Conservation (phyloP, 2,329 filamentous ascomycete species). For the Pseudocercospora cruenta region DNA sequence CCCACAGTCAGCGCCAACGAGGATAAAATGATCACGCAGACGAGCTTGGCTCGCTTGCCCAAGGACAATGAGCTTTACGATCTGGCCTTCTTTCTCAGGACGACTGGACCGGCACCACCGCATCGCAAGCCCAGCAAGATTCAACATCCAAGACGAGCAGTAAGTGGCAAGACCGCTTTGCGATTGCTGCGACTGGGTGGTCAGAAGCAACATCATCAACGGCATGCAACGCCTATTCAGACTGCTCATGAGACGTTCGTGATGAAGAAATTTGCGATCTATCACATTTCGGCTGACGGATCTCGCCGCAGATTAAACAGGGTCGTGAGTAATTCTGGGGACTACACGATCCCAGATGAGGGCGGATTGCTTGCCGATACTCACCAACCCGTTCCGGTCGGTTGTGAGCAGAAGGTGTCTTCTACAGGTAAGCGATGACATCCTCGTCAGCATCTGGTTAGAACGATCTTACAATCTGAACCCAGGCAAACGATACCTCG, state of each 20-base stretch:
- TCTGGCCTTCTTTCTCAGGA: slow-evolving; percentile 44
- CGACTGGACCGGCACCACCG: slow-evolving; percentile 41
- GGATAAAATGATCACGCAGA: slow-evolving; percentile 39
- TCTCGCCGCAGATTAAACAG: slow-evolving; percentile 19
- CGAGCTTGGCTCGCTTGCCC: slow-evolving; percentile 35
- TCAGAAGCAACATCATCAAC: slow-evolving; percentile 17
- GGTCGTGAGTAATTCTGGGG: slow-evolving; percentile 14
- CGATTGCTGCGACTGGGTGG: slow-evolving; percentile 33
- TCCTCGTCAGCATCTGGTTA: not conserved
- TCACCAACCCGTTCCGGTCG: slow-evolving; percentile 26
- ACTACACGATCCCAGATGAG: slow-evolving; percentile 28
- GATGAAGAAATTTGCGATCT: slow-evolving; percentile 10
- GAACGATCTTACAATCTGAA: slow-evolving; percentile 16
- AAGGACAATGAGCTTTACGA: slow-evolving; percentile 38
- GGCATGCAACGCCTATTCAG: slow-evolving; percentile 18
- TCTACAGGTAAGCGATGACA: slow-evolving; percentile 35
- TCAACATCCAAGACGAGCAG: slow-evolving; percentile 31
- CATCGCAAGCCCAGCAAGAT: slow-evolving; percentile 36
- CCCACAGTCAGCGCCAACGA: slow-evolving; percentile 10
- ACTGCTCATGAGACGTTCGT: slow-evolving; percentile 32
- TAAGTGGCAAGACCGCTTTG: slow-evolving; percentile 38
- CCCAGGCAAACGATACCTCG: slow-evolving; percentile 34
- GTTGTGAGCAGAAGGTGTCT: slow-evolving; percentile 40
- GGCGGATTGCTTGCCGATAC: slow-evolving; percentile 33
- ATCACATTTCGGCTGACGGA: slow-evolving; percentile 18